Evolutionary conservation across 192 early-diverging fungal genomes (phyloP), one percentile per base, ranked within the genome.

Genomic region (Coemansia pectinata): DNA sequence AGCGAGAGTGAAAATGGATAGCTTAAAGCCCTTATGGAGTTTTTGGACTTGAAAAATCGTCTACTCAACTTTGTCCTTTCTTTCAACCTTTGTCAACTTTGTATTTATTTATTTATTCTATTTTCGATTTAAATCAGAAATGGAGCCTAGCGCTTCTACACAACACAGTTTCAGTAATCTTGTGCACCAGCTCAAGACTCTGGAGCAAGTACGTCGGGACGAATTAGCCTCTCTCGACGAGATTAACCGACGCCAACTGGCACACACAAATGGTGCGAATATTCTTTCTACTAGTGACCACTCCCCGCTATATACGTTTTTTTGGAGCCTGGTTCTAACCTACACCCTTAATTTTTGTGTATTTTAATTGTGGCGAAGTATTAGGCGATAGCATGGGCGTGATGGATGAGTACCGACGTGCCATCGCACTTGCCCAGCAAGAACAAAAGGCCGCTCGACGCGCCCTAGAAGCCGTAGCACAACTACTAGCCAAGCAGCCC

Each of bases 371-470:
- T 42, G 41, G 15, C 41, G 14, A 42, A 42, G 12, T 15, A 41
- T 1, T 63, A 62, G 39, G 42, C 15, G n/a, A 63, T 27, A 50
- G 21, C 8, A 41, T n/a, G 21, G 64, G 27, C 40, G n/a, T n/a
- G 17, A 52, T 33, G 11, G 42, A 61, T 42, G 65, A 73, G 14
- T 58, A 58, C 15, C 55, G 55, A 58, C 55, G 40, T 2, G 75
- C 65, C 4, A 25, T 41, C 2, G 41, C 60, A 14, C 45, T 72
- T 4, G 78, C 67, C 1, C 70, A 44, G 25, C 73, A 72, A 38
- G 78, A 81, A 63, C 69, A 72, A 53, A 44, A 57, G 33, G 67
- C 70, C 1, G 73, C 78, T 3, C 66, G 65, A 7, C 59, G 62
- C 2, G 78, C 73, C 39, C 50, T 75, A 19, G 73, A 71, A 21